phyloP scores from a whole-genome alignment of 2,329 filamentous ascomycete species.

The Aspergillus pseudoviridinutans region DNA sequence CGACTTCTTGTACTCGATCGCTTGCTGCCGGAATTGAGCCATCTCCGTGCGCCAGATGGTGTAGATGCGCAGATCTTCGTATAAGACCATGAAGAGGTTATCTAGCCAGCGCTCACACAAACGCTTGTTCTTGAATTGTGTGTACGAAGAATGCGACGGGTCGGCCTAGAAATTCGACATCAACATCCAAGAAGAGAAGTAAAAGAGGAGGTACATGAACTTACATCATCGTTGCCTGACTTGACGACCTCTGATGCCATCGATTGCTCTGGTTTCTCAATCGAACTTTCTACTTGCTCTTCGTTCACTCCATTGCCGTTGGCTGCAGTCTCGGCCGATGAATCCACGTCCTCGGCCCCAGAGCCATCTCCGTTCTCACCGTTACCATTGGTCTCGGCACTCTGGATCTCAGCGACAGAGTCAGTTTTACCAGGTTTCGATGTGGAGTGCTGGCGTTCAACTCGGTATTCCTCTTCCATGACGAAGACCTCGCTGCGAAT shows the following conservation, averaged over 20 bases:
- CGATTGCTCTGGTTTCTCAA: constrained; percentile 78
- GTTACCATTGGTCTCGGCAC: constrained; percentile 33
- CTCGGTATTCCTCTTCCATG: constrained; percentile 98
- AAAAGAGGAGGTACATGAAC: constrained; percentile 17
- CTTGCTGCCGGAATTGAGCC: constrained; percentile 88
- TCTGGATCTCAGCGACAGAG: constrained; percentile 36
- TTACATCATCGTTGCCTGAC: constrained; percentile 67
- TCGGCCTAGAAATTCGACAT: constrained; percentile 47
- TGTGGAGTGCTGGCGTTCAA: constrained; percentile 53
- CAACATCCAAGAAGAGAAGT: neutral
- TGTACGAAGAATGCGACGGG: constrained; percentile 68
- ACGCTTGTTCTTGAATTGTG: constrained; percentile 93
- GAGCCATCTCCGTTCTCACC: constrained; percentile 26
- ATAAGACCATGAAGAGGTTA: constrained; percentile 98
- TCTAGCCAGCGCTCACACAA: constrained; percentile 97
- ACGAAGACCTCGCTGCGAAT: constrained; percentile 97
- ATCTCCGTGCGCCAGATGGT: constrained; percentile 99
- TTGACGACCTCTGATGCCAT: constrained; percentile 74
- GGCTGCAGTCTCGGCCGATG: constrained; percentile 20
- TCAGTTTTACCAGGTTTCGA: constrained; percentile 20
- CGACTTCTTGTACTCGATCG: constrained; percentile 93
- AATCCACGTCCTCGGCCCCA: constrained; percentile 25
- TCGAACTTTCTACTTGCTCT: constrained; percentile 34
- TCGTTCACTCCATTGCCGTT: constrained; percentile 31
- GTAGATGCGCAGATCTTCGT: constrained; percentile 96